A percentile compares a stretch with the other conserved stretches of the same genome.
These are phyloP conservation scores for Canavalia gladiata DNA, from an alignment of 306 rosid species.

Conservation along the genomic window DNA sequence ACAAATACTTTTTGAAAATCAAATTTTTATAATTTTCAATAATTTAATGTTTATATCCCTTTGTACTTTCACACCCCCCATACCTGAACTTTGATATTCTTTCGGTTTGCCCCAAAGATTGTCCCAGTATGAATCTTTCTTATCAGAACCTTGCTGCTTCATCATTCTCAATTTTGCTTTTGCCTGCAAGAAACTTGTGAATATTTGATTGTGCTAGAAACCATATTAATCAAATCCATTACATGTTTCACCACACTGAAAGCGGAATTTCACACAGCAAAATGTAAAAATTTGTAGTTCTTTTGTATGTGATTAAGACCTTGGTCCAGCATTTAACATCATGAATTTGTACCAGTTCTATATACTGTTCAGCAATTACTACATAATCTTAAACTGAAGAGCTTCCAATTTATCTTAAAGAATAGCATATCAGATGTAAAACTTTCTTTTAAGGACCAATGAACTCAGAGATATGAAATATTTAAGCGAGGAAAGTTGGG, in stretches of 20 bases:
- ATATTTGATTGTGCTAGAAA: conserved; percentile 28
- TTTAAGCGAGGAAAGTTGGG: conserved; percentile 22
- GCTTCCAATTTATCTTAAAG: neutral
- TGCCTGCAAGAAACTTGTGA: conserved; percentile 57
- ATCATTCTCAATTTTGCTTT: conserved; percentile 77
- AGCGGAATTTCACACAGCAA: neutral
- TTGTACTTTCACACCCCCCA: neutral
- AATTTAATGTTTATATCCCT: neutral
- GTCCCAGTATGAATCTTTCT: conserved; percentile 72
- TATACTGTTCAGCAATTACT: neutral
- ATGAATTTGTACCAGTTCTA: neutral
- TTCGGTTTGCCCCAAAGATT: conserved; percentile 61
- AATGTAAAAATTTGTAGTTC: neutral
- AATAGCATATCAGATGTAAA: neutral
- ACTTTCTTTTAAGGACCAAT: neutral
- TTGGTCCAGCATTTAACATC: neutral
- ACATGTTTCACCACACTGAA: conserved; percentile 18
- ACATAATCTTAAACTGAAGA: conserved; percentile 6
- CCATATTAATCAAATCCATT: conserved; percentile 5
- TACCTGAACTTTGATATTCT: conserved; percentile 72
- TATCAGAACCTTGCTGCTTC: conserved; percentile 60
- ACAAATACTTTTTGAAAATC: neutral
- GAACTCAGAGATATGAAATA: conserved; percentile 43
- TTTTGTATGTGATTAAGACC: conserved; percentile 2
- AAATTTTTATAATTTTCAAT: neutral